Evolutionary conservation across 768 basidiomycete species (phyloP).

Genomic region (Lactarius akahatsu): DNA sequence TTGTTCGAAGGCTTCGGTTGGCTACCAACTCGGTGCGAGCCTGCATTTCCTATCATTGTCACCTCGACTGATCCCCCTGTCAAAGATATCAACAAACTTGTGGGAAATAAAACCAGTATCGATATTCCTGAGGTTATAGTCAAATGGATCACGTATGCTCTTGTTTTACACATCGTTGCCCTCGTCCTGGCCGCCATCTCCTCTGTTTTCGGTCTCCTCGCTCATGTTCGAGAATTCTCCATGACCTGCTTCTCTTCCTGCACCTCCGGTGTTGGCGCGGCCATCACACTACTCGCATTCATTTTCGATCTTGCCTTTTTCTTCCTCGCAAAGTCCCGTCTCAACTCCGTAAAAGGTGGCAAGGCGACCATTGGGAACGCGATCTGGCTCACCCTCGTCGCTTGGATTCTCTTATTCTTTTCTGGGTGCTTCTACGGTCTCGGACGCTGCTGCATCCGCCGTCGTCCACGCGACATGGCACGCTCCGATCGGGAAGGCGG

Average conservation of each 20-base stretch:
- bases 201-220: slow-evolving; percentile 80
- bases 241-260: slow-evolving; percentile 82
- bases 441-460: slow-evolving; percentile 81
- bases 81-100: slow-evolving; percentile 77
- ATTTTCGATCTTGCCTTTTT: slow-evolving; percentile 92
- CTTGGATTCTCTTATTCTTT: slow-evolving; percentile 85
- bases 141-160: slow-evolving; percentile 94
- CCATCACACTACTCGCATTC: slow-evolving; percentile 80
- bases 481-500: slow-evolving; percentile 25
- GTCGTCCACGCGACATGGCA: slow-evolving; percentile 45
- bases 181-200: slow-evolving; percentile 69
- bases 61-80: neutral
- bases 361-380: slow-evolving; percentile 81
- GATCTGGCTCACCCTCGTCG: slow-evolving; percentile 87
- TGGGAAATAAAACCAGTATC: slow-evolving; percentile 63
- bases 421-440: slow-evolving; percentile 85
- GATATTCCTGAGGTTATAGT: slow-evolving; percentile 80
- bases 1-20: slow-evolving; percentile 80
- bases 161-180: slow-evolving; percentile 90
- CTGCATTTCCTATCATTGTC: neutral
- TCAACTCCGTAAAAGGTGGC: slow-evolving; percentile 71
- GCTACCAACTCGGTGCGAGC: slow-evolving; percentile 81
- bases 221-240: slow-evolving; percentile 83
- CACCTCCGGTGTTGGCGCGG: slow-evolving; percentile 77
- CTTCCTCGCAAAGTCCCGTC: slow-evolving; percentile 82